A percentile compares a stretch with the other conserved stretches of the same genome.
phyloP scores from a whole-genome alignment of 1,284 basidiomycete species.

The Tylopilus orsonianus region DNA sequence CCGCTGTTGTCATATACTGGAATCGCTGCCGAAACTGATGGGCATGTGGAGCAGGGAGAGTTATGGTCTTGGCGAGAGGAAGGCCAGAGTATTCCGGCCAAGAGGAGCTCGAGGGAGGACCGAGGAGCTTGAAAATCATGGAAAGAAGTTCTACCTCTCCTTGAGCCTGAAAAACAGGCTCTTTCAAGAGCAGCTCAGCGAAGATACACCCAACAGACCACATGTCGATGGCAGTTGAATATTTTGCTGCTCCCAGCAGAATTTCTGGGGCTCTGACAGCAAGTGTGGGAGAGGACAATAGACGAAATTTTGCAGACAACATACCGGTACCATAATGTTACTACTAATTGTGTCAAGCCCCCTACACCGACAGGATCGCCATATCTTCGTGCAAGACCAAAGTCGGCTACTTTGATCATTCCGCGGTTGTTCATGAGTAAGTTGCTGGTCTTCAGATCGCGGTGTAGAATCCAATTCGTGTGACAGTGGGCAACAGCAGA shows the following conservation, averaged over 20 bases:
- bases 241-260: conserved; percentile 87
- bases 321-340: conserved; percentile 98
- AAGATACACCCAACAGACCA: conserved; percentile 99
- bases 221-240: conserved; percentile 96
- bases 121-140: conserved; percentile 92
- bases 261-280: conserved; percentile 87
- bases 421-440: conserved; percentile 98
- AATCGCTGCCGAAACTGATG: conserved; percentile 76
- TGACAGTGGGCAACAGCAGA: conserved; percentile 93
- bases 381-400: conserved; percentile 93
- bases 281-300: conserved; percentile 8
- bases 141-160: conserved; percentile 91
- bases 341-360: conserved; percentile 95
- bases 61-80: conserved; percentile 79
- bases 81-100: conserved; percentile 86
- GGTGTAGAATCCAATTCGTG: conserved; percentile 95
- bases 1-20: conserved; percentile 77
- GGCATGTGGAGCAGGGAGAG: conserved; percentile 75
- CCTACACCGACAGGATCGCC: conserved; percentile 92
- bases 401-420: conserved; percentile 98
- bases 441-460: conserved; percentile 97
- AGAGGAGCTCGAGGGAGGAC: conserved; percentile 78
- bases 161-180: conserved; percentile 95
- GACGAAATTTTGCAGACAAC: conserved; percentile 39
- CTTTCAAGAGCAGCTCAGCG: conserved; percentile 90